Conservation (phyloP, 2,329 filamentous ascomycete species). For the Cladosporium sp. region DNA sequence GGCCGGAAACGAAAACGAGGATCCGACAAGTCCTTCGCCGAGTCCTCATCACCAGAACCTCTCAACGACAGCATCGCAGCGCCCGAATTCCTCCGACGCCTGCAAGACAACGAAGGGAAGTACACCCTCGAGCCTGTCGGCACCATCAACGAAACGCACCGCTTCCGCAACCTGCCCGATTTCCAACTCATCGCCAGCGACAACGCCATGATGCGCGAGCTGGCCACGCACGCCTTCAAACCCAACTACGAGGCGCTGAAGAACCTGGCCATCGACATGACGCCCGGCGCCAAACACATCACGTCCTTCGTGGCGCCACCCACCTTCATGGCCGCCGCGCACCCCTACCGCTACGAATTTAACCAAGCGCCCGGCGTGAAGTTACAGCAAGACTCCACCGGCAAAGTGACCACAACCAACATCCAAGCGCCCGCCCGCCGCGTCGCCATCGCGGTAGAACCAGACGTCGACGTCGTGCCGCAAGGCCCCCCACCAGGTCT, state of each 20-base stretch:
- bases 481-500: conserved; percentile 55
- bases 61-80: conserved; percentile 20
- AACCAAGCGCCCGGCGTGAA: conserved; percentile 79
- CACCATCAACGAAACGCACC: conserved; percentile 72
- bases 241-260: conserved; percentile 60
- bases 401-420: conserved; percentile 52
- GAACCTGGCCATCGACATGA: conserved; percentile 63
- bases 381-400: conserved; percentile 51
- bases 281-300: conserved; percentile 65
- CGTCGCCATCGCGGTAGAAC: conserved; percentile 56
- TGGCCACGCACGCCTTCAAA: conserved; percentile 67
- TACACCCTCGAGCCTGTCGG: conserved; percentile 38
- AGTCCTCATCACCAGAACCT: conserved; percentile 1
- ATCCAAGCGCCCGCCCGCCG: conserved; percentile 53
- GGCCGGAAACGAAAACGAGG: conserved; percentile 82
- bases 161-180: conserved; percentile 81
- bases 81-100: conserved; percentile 26
- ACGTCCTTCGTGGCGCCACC: conserved; percentile 40
- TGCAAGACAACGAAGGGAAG: conserved; percentile 26
- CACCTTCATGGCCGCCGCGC: conserved; percentile 25
- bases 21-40: conserved; percentile 54
- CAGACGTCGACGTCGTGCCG: conserved; percentile 60
- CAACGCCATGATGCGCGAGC: conserved; percentile 61
- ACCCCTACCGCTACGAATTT: conserved; percentile 60
- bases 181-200: conserved; percentile 55